phyloP scores from a whole-genome alignment of 306 rosid genomes.

The Citrullus colocynthis region DNA sequence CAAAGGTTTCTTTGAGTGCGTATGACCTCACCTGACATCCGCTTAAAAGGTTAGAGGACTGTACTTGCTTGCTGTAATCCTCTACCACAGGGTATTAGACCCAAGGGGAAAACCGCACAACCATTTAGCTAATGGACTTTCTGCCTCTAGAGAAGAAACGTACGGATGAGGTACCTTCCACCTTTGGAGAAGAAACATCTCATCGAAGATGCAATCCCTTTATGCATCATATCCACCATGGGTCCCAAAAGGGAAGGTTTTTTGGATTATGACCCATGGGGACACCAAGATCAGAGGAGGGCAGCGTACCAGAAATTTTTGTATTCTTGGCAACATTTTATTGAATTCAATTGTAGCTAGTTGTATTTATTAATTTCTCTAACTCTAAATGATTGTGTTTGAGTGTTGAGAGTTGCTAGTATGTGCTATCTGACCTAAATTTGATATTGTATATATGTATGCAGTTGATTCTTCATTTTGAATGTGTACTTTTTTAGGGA shows the following conservation, averaged over 20 bases:
- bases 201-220: not conserved
- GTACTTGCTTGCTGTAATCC: not conserved
- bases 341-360: not conserved
- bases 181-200: not conserved
- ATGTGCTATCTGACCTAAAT: not conserved
- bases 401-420: not conserved
- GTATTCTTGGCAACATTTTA: not conserved
- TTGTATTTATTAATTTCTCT: not conserved
- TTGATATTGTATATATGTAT: not conserved
- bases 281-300: not conserved
- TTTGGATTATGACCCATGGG: not conserved
- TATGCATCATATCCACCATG: not conserved
- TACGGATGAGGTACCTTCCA: too few species aligned
- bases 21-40: not conserved
- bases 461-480: not conserved
- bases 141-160: too few species aligned
- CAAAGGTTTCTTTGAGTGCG: not conserved
- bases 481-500: constrained; percentile 39
- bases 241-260: not conserved
- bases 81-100: not conserved
- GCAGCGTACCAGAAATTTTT: not conserved
- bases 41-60: not conserved
- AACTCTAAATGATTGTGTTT: not conserved
- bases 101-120: not conserved
- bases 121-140: not conserved